Percentiles rank a stretch among this genome's conserved stretches.
Conservation (phyloP, 345 rosid species). For the Cardamine chenopodiifolia region DNA sequence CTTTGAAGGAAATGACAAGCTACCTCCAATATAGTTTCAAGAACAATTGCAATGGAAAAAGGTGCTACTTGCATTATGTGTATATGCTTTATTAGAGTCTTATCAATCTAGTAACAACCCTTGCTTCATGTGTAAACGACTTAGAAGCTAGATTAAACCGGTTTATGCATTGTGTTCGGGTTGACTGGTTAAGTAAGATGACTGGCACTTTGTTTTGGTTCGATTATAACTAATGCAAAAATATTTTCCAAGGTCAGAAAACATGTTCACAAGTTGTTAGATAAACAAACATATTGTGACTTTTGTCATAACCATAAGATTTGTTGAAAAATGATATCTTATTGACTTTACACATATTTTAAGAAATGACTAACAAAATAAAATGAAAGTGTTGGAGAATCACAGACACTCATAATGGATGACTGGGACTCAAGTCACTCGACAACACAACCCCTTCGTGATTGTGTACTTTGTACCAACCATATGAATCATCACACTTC, state of each 20-base stretch:
- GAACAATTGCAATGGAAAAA: not conserved
- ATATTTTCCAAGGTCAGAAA: not conserved
- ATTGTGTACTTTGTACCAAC: slow-evolving; percentile 32
- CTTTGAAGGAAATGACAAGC: slow-evolving; percentile 32
- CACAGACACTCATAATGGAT: slow-evolving; percentile 36
- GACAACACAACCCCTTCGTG: slow-evolving; percentile 33
- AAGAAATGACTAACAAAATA: not conserved
- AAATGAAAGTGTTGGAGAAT: slow-evolving; percentile 17
- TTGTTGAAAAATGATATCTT: slow-evolving; percentile 28
- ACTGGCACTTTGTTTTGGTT: slow-evolving; percentile 1
- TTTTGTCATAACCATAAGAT: slow-evolving; percentile 26
- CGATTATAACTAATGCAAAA: not conserved
- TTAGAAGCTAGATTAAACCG: slow-evolving; percentile 17
- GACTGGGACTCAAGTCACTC: slow-evolving; percentile 39
- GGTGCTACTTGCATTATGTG: slow-evolving; percentile 8
- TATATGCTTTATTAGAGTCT: slow-evolving; percentile 11
- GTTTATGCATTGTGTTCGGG: slow-evolving; percentile 13
- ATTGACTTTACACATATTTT: slow-evolving; percentile 12
- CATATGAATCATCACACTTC: slow-evolving; percentile 33
- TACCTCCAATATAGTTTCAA: slow-evolving; percentile 22
- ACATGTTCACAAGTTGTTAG: slow-evolving; percentile 26
- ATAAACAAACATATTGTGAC: slow-evolving; percentile 21
- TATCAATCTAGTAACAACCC: slow-evolving; percentile 4
- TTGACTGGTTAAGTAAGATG: slow-evolving; percentile 10
- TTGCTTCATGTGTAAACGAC: slow-evolving; percentile 7